phyloP scores from a whole-genome alignment of 1,139 yeast genomes.

The Yamadazyma membranifaciens region DNA sequence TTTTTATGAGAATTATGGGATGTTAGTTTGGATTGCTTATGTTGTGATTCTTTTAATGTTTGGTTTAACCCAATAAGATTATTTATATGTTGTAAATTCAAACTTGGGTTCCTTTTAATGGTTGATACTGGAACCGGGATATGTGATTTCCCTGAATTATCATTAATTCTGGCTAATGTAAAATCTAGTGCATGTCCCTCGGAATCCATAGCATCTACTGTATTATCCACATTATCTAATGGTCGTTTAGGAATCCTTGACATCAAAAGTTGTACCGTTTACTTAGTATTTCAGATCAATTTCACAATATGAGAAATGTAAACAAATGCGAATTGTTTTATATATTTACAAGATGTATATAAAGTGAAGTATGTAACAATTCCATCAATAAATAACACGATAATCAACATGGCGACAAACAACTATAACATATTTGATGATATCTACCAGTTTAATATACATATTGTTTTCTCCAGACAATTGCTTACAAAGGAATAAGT shows the following conservation, averaged over 20 bases:
- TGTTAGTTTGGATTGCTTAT: neutral
- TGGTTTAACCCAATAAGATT: constrained; percentile 15
- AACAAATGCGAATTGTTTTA: constrained; percentile 10
- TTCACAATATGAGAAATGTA: constrained; percentile 2
- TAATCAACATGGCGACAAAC: neutral
- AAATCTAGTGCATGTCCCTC: constrained; percentile 2
- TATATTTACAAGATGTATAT: constrained; percentile 7
- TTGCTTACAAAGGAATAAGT: too few relatives aligned
- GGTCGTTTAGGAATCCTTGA: constrained; percentile 11
- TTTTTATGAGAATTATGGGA: neutral
- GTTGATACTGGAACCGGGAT: neutral
- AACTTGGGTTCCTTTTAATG: constrained; percentile 9
- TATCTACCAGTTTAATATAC: too few relatives aligned
- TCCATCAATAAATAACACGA: neutral
- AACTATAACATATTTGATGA: too few relatives aligned
- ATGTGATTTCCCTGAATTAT: neutral
- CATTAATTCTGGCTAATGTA: constrained; percentile 7
- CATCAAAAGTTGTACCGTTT: constrained; percentile 1
- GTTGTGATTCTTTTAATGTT: neutral
- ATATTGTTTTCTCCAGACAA: too few relatives aligned
- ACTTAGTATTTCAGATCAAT: neutral
- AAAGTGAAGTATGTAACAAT: neutral
- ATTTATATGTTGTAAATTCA: constrained; percentile 14
- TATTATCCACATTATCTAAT: constrained; percentile 11
- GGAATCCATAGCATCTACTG: constrained; percentile 3